These are phyloP conservation scores for Nephelium lappaceum DNA, from an alignment of 345 rosid genomes.

Conservation along the genomic window DNA sequence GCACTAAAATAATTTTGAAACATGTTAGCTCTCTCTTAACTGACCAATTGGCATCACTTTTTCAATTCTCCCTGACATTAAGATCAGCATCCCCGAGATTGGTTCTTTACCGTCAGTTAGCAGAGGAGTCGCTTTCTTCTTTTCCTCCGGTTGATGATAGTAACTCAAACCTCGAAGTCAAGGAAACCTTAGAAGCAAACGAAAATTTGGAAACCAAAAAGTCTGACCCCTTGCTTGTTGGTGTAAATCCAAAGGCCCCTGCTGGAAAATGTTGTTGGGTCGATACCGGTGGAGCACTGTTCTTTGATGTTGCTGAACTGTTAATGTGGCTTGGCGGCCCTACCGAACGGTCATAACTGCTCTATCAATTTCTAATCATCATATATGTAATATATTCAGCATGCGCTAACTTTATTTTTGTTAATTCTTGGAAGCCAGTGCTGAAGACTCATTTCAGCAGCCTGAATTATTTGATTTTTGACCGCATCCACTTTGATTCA, in stretches of 20 bases:
- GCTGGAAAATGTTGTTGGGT: constrained; percentile 91
- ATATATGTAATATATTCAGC: neutral
- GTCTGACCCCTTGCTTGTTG: constrained; percentile 53
- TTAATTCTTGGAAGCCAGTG: constrained; percentile 42
- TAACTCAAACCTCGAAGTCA: constrained; percentile 26
- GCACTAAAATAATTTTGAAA: constrained; percentile 60
- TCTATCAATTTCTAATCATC: neutral
- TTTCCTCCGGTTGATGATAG: constrained; percentile 66
- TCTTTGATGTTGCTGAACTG: constrained; percentile 72
- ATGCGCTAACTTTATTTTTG: constrained; percentile 21
- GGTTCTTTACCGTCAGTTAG: constrained; percentile 86
- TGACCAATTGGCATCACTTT: constrained; percentile 62
- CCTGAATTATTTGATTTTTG: constrained; percentile 87
- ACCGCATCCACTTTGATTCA: constrained; percentile 72
- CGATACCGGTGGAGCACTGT: constrained; percentile 77
- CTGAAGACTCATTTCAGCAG: constrained; percentile 64
- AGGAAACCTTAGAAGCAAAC: constrained; percentile 24
- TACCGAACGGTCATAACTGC: constrained; percentile 49
- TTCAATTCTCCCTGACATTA: constrained; percentile 78
- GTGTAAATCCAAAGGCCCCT: constrained; percentile 52
- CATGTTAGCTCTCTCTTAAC: constrained; percentile 54
- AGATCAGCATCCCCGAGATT: constrained; percentile 92
- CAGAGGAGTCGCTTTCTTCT: constrained; percentile 95
- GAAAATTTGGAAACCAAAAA: constrained; percentile 34
- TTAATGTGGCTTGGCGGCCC: constrained; percentile 57